These are phyloP conservation scores for Cryptosporidium canis DNA, from an alignment of 169 alveolate genomes.

Conservation along the genomic window DNA sequence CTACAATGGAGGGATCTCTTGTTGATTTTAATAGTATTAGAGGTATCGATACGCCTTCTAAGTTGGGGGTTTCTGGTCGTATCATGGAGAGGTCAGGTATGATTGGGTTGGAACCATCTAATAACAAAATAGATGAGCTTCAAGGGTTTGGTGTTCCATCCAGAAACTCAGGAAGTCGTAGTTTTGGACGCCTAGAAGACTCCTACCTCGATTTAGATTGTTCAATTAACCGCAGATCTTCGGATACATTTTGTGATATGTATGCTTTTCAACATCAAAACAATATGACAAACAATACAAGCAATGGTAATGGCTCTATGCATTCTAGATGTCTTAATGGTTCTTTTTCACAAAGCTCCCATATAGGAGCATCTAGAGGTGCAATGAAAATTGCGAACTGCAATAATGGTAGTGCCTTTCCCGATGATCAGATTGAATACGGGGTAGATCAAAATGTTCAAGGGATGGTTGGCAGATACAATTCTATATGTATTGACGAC, in stretches of 20 bases:
- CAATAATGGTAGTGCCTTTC: background rate
- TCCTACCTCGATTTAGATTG: constrained; percentile 40
- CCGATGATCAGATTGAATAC: background rate
- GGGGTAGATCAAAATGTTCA: background rate
- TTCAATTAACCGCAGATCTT: constrained; percentile 27
- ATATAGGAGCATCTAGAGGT: background rate
- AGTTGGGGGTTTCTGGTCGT: background rate
- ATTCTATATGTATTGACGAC: constrained; percentile 38
- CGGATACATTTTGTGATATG: constrained; percentile 24
- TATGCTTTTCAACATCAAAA: background rate
- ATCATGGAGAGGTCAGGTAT: background rate
- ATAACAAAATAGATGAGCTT: constrained; percentile 2
- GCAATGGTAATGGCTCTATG: background rate
- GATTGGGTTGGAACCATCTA: background rate
- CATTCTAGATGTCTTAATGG: background rate
- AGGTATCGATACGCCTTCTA: background rate
- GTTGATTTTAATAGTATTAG: background rate
- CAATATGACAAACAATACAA: background rate
- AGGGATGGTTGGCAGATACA: constrained; percentile 33
- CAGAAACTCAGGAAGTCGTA: background rate
- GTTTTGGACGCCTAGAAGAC: constrained; percentile 25
- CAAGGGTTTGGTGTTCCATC: background rate
- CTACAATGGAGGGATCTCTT: background rate
- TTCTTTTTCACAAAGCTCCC: constrained; percentile 2
- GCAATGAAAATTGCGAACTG: background rate